These are phyloP conservation scores for Fusarium sp. DNA, from an alignment of 2,329 filamentous ascomycete species.

Conservation along the genomic window DNA sequence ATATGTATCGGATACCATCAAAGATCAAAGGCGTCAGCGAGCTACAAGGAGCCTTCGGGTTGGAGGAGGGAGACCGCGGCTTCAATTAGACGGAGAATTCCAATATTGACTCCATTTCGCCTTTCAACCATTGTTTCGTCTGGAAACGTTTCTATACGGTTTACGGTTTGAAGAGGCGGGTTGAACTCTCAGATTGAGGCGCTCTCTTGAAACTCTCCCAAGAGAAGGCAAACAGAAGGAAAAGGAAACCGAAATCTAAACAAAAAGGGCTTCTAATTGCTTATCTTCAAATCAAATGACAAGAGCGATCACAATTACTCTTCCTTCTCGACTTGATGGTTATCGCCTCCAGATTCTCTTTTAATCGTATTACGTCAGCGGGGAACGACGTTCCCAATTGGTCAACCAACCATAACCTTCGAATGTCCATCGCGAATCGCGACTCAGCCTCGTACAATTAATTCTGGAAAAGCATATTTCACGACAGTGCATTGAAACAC, in stretches of 20 bases:
- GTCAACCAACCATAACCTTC: conserved; percentile 24
- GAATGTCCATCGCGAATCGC: conserved; percentile 37
- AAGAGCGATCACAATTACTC: neutral
- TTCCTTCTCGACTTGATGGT: neutral
- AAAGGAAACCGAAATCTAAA: rapidly evolving
- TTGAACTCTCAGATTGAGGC: neutral
- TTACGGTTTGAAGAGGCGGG: neutral
- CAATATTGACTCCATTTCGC: conserved; percentile 32
- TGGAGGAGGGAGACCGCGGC: conserved; percentile 11
- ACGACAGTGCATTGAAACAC: conserved; percentile 11
- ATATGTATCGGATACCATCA: conserved; percentile 47
- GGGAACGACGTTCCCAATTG: conserved; percentile 33
- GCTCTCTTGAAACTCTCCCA: neutral
- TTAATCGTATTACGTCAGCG: conserved; percentile 42
- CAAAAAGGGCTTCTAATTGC: neutral
- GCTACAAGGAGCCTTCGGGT: conserved; percentile 3
- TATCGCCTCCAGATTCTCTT: neutral
- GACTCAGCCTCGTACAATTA: conserved; percentile 43
- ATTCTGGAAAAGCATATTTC: conserved; percentile 9
- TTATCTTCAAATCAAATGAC: neutral
- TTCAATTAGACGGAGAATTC: conserved; percentile 42
- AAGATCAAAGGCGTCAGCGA: conserved; percentile 24
- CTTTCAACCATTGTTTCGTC: neutral
- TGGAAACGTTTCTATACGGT: neutral
- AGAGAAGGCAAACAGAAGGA: neutral